Evolutionary conservation across 148 eudicot species (phyloP).

Genomic region (Arbutus unedo): DNA sequence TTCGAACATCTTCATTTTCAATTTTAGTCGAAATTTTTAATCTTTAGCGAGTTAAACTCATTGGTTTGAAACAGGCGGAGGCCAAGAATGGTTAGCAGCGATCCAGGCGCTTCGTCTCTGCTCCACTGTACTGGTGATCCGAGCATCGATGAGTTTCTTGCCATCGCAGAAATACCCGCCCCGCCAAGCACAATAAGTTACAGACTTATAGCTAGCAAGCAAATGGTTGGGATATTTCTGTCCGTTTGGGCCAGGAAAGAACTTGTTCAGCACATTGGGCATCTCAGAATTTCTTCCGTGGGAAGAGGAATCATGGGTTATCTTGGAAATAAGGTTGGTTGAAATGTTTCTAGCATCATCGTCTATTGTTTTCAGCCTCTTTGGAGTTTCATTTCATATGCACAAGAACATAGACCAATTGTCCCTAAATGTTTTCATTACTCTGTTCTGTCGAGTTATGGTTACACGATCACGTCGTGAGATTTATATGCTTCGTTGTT

Average conservation of each 20-base stretch:
- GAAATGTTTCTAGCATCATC: background rate
- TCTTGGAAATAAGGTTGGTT: constrained; percentile 84
- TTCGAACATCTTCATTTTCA: background rate
- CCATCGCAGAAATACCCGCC: constrained; percentile 27
- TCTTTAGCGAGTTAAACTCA: constrained; percentile 27
- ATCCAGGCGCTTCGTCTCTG: constrained; percentile 26
- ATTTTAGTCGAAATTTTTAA: no score
- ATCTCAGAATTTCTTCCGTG: constrained; percentile 63
- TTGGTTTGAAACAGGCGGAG: constrained; percentile 30
- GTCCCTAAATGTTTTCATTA: background rate
- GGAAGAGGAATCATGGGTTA: constrained; percentile 91
- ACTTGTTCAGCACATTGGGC: constrained; percentile 65
- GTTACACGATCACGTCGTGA: background rate
- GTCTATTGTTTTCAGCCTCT: background rate
- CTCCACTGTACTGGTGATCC: constrained; percentile 14
- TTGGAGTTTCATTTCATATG: background rate
- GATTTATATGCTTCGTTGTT: background rate
- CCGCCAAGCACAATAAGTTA: constrained; percentile 34
- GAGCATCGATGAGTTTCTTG: constrained; percentile 28
- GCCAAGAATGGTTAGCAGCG: constrained; percentile 37
- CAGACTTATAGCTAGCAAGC: constrained; percentile 70
- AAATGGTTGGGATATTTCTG: constrained; percentile 91
- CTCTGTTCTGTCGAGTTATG: background rate
- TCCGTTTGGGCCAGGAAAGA: constrained; percentile 72
- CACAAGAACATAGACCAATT: background rate